A percentile compares a stretch with the other conserved stretches of the same genome.
These are phyloP conservation scores for Penicillium egyptiacum DNA, from an alignment of 495 filamentous ascomycete genomes.

Conservation along the genomic window DNA sequence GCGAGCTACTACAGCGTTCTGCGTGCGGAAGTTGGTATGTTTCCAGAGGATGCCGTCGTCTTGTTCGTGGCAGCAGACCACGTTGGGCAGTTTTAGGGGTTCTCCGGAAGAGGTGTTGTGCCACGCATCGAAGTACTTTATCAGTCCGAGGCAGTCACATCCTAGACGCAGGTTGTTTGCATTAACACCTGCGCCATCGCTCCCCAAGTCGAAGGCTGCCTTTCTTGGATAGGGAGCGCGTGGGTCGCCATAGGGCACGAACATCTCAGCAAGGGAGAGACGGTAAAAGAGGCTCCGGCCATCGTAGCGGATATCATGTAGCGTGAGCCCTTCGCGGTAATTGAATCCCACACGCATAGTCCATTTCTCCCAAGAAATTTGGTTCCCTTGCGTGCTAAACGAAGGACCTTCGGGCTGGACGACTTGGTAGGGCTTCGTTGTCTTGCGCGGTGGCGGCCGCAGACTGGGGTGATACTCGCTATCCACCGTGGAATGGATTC, in stretches of 20 bases:
- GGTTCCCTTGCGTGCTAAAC: constrained; percentile 46
- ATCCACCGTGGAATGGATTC: constrained; percentile 44
- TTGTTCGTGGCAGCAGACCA: constrained; percentile 65
- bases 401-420: constrained; percentile 76
- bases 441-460: constrained; percentile 45
- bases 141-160: constrained; percentile 65
- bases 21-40: constrained; percentile 66
- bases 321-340: constrained; percentile 59
- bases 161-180: constrained; percentile 62
- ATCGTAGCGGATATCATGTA: constrained; percentile 68
- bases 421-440: constrained; percentile 73
- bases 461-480: constrained; percentile 69
- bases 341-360: constrained; percentile 64
- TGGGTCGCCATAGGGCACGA: constrained; percentile 64
- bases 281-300: constrained; percentile 67
- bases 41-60: constrained; percentile 69
- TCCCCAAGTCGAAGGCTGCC: constrained; percentile 68
- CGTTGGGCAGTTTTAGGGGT: constrained; percentile 53
- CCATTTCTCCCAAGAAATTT: constrained; percentile 66
- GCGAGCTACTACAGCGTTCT: constrained; percentile 55
- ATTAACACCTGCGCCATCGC: constrained; percentile 62
- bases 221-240: constrained; percentile 65
- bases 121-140: constrained; percentile 62
- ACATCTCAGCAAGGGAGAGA: constrained; percentile 73
- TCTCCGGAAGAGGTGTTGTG: constrained; percentile 53